Evolutionary conservation across 2,329 filamentous ascomycete species (phyloP).

Genomic region (Colletotrichum lindemuthianum): DNA sequence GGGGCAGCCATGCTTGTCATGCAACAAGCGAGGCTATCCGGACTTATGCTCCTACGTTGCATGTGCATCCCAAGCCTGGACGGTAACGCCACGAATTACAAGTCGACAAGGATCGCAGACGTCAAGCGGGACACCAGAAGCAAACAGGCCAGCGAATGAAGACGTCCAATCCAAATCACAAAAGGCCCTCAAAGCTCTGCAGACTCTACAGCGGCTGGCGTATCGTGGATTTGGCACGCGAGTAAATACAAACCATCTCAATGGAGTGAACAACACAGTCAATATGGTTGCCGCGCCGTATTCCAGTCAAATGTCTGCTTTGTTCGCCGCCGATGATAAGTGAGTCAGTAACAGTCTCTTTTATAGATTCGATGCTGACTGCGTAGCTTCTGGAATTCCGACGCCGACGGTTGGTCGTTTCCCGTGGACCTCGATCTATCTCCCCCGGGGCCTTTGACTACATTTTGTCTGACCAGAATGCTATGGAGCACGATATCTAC

Average conservation of each 20-base stretch:
- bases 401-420: background rate
- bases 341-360: background rate
- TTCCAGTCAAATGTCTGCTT: too few relatives aligned
- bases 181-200: constrained; percentile 14
- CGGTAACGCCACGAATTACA: too few relatives aligned
- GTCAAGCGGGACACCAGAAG: background rate
- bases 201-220: background rate
- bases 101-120: background rate
- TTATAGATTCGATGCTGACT: background rate
- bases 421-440: constrained; percentile 1
- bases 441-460: constrained; percentile 9
- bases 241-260: background rate
- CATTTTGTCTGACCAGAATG: constrained; percentile 1
- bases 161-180: constrained; percentile 2
- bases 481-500: too few relatives aligned
- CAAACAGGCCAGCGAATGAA: too few relatives aligned
- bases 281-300: background rate
- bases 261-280: background rate
- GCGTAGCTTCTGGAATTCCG: background rate
- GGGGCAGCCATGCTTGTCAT: background rate
- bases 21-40: background rate
- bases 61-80: too few relatives aligned
- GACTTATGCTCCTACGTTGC: constrained; percentile 5
- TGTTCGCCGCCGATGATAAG: too few relatives aligned
- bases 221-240: background rate